phyloP scores from a whole-genome alignment of 2,329 filamentous ascomycete species.

The Cladosporium sp. region DNA sequence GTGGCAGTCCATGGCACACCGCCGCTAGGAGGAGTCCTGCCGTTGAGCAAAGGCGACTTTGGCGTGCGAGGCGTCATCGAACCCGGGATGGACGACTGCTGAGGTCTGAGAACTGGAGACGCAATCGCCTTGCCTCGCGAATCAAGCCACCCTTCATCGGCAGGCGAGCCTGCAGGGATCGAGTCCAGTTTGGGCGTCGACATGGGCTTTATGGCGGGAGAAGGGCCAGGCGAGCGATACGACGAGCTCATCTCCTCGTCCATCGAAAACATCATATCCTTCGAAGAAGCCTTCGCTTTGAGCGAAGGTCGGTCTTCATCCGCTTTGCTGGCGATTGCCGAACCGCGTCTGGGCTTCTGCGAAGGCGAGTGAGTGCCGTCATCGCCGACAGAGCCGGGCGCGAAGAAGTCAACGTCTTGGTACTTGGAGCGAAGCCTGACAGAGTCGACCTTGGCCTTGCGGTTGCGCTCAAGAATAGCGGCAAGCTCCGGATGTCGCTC shows the following conservation, averaged over 20 bases:
- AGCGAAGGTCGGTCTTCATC: slow-evolving; percentile 57
- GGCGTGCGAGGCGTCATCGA: slow-evolving; percentile 26
- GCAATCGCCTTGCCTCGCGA: slow-evolving; percentile 34
- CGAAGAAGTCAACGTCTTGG: slow-evolving; percentile 60
- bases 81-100: slow-evolving; percentile 22
- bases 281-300: slow-evolving; percentile 60
- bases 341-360: slow-evolving; percentile 36
- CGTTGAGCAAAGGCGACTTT: slow-evolving; percentile 24
- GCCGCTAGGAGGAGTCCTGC: slow-evolving; percentile 20
- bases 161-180: slow-evolving; percentile 18
- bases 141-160: slow-evolving; percentile 35
- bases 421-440: slow-evolving; percentile 61
- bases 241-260: slow-evolving; percentile 60
- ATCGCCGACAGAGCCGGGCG: slow-evolving; percentile 62
- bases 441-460: slow-evolving; percentile 64
- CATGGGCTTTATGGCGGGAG: slow-evolving; percentile 24
- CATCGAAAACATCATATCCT: slow-evolving; percentile 90
- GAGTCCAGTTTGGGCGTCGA: slow-evolving; percentile 22
- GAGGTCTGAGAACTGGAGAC: slow-evolving; percentile 7
- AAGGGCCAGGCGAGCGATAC: slow-evolving; percentile 19
- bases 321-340: slow-evolving; percentile 34
- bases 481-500: slow-evolving; percentile 59
- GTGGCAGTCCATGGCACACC: slow-evolving; percentile 48
- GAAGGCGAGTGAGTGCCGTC: slow-evolving; percentile 38
- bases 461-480: slow-evolving; percentile 62